A percentile compares a stretch with the other conserved stretches of the same genome.
These are phyloP conservation scores for Mycena amicta DNA, from an alignment of 768 basidiomycete species.

Conservation along the genomic window DNA sequence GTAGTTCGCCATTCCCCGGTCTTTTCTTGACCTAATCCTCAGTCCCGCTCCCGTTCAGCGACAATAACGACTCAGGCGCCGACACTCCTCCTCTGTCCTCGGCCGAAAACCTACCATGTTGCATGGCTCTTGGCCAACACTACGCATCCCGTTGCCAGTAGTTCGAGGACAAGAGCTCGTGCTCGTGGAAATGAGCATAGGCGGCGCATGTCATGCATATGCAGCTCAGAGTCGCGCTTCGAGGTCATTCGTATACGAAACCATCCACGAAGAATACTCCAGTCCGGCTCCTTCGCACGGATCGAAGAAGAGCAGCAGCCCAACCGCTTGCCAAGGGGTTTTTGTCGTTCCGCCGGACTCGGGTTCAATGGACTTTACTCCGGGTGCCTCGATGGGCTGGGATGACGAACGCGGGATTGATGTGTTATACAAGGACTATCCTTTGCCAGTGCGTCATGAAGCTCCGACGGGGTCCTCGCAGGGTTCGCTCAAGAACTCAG, in stretches of 20 bases:
- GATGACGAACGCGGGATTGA: conserved; percentile 68
- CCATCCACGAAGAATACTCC: conserved; percentile 71
- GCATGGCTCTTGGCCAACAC: conserved; percentile 68
- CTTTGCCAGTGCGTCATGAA: conserved; percentile 69
- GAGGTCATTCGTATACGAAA: conserved; percentile 74
- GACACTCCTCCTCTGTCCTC: conserved; percentile 73
- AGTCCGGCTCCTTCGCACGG: conserved; percentile 34
- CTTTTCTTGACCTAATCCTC: conserved; percentile 61
- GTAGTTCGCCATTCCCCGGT: conserved; percentile 52
- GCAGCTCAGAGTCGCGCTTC: conserved; percentile 55
- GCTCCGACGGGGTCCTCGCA: conserved; percentile 62
- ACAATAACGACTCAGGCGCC: conserved; percentile 65
- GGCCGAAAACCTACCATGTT: conserved; percentile 68
- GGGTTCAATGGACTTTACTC: conserved; percentile 51
- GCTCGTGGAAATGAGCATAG: conserved; percentile 69
- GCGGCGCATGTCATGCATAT: conserved; percentile 68
- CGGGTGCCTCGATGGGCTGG: conserved; percentile 53
- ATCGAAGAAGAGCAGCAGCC: conserved; percentile 37
- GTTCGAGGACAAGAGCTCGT: conserved; percentile 41
- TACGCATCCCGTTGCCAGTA: conserved; percentile 51
- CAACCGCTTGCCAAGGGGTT: conserved; percentile 46
- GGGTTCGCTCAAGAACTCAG: conserved; percentile 64
- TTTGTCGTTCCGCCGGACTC: conserved; percentile 38
- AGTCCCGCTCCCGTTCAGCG: conserved; percentile 62
- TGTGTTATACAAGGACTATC: conserved; percentile 66